Evolutionary conservation across 148 eudicot genomes (phyloP).

Genomic region (Fagopyrum homotropicum): DNA sequence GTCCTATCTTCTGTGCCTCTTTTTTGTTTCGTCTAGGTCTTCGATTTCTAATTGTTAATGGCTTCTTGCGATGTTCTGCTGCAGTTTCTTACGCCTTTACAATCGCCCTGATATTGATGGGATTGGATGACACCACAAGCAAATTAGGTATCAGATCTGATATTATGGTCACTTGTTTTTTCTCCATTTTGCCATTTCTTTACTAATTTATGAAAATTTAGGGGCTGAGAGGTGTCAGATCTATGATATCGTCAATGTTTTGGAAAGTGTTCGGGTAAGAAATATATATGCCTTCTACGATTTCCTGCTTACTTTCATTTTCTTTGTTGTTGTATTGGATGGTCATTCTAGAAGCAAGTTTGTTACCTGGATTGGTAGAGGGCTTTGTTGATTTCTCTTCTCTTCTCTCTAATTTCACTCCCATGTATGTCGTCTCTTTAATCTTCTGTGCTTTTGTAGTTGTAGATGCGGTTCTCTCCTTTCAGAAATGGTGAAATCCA

Average conservation of each 20-base stretch:
- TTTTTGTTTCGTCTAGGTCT: neutral
- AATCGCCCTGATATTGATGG: slow-evolving; percentile 77
- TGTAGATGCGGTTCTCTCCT: too few species aligned
- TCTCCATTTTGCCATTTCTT: neutral
- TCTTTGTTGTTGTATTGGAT: neutral
- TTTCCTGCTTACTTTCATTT: neutral
- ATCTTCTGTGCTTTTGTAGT: too few species aligned
- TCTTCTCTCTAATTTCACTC: too few species aligned
- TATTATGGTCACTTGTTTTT: neutral
- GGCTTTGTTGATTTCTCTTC: too few species aligned
- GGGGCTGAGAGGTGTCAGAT: slow-evolving; percentile 97
- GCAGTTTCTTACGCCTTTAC: slow-evolving; percentile 83
- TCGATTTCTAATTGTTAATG: neutral
- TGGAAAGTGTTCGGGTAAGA: slow-evolving; percentile 91
- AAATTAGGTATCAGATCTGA: slow-evolving; percentile 43
- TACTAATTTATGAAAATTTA: slow-evolving; percentile 16
- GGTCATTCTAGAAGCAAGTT: too few species aligned
- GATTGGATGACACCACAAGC: slow-evolving; percentile 81
- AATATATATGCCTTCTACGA: neutral
- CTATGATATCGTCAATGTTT: slow-evolving; percentile 92
- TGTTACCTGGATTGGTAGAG: too few species aligned
- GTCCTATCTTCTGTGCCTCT: neutral
- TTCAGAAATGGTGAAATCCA: too few species aligned
- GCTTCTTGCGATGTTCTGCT: neutral
- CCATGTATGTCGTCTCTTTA: too few species aligned